Percentiles rank a stretch among this genome's conserved stretches.
Evolutionary conservation across 306 rosid genomes (phyloP).

Genomic region (Lithocarpus polystachyus): DNA sequence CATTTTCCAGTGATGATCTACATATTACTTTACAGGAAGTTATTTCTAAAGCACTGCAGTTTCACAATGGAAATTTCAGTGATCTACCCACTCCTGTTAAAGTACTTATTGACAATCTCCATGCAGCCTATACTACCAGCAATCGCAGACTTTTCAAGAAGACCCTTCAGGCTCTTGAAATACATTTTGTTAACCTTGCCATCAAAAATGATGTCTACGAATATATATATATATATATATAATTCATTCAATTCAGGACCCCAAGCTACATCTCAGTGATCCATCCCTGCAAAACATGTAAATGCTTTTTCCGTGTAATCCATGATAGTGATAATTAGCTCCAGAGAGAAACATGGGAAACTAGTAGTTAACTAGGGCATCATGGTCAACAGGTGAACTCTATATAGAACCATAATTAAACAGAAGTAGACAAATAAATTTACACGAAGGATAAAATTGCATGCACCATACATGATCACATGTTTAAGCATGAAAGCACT

Average conservation of each 20-base stretch:
- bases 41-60: too few relatives aligned
- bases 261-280: background rate
- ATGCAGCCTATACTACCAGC: too few relatives aligned
- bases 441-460: background rate
- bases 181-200: too few relatives aligned
- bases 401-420: background rate
- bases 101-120: too few relatives aligned
- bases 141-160: too few relatives aligned
- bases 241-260: background rate
- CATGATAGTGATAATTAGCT: constrained; percentile 5
- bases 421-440: constrained; percentile 1
- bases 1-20: too few relatives aligned
- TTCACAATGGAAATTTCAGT: too few relatives aligned
- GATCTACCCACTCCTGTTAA: too few relatives aligned
- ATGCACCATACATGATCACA: background rate
- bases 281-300: background rate
- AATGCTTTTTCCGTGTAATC: background rate
- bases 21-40: too few relatives aligned
- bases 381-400: constrained; percentile 3
- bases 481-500: background rate
- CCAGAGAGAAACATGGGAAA: constrained; percentile 3
- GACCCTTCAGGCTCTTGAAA: too few relatives aligned
- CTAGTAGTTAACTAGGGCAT: background rate
- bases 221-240: background rate
- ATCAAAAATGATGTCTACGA: too few relatives aligned